Evolutionary conservation across 306 rosid species (phyloP).

Genomic region (Malus fusca): DNA sequence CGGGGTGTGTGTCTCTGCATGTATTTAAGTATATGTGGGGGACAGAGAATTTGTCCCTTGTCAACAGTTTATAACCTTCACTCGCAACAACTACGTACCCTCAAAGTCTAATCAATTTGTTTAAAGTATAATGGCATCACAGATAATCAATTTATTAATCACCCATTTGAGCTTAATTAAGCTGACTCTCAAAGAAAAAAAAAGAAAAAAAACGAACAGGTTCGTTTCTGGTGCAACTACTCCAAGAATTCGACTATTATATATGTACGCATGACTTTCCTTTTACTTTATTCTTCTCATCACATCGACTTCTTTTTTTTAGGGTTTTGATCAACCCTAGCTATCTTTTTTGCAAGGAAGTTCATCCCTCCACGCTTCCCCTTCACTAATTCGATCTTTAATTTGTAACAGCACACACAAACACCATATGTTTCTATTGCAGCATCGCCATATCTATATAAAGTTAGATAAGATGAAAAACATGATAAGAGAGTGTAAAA

Average conservation of each 20-base stretch:
- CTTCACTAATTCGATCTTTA: too few species aligned
- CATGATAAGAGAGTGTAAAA: not conserved
- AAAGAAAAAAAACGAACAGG: not conserved
- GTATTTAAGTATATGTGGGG: not conserved
- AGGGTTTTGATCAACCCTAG: not conserved
- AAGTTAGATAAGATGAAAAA: not conserved
- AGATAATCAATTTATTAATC: slow-evolving; percentile 9
- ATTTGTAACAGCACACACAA: slow-evolving; percentile 1
- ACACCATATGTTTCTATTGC: not conserved
- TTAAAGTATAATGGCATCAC: not conserved
- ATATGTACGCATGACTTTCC: slow-evolving; percentile 2
- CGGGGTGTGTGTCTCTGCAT: not conserved
- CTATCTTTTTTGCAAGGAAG: slow-evolving; percentile 7
- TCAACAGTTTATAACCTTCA: slow-evolving; percentile 22
- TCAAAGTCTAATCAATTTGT: not conserved
- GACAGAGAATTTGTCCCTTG: slow-evolving; percentile 10
- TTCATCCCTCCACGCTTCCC: slow-evolving; percentile 11
- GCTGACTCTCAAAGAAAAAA: not conserved
- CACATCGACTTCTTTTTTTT: not conserved
- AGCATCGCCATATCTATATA: not conserved
- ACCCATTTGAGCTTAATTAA: not conserved
- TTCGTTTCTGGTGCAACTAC: slow-evolving; percentile 33
- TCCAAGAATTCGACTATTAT: slow-evolving; percentile 18
- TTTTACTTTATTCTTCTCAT: slow-evolving; percentile 14
- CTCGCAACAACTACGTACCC: slow-evolving; percentile 22